Percentiles rank a stretch among this genome's conserved stretches.
These are phyloP conservation scores for Schoenoplectus triqueter DNA, from an alignment of 202 grass and related monocot species.

Conservation along the genomic window DNA sequence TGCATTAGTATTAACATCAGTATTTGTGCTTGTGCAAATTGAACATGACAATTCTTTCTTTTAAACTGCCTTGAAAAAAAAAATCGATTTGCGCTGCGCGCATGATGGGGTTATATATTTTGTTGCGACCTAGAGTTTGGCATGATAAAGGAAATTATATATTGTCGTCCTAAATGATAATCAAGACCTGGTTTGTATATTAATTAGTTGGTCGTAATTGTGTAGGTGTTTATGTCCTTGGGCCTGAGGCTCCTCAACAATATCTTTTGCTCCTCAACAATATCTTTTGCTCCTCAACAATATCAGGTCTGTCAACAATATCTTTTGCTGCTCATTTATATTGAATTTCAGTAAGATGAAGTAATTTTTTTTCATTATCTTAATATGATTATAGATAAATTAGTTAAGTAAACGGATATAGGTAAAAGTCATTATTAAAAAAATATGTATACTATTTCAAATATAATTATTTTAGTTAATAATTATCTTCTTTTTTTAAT, in stretches of 20 bases:
- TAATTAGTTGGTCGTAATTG: background rate
- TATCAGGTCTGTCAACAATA: no score
- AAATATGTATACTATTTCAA: no score
- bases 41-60: slow-evolving; percentile 4
- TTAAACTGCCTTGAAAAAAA: background rate
- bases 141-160: background rate
- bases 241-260: background rate
- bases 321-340: no score
- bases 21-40: background rate
- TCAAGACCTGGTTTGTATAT: background rate
- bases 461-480: no score
- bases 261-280: no score
- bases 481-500: no score
- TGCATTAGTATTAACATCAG: background rate
- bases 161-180: background rate
- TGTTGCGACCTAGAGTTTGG: background rate
- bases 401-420: no score
- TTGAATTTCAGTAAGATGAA: no score
- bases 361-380: no score
- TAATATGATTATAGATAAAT: no score
- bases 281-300: no score
- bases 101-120: background rate
- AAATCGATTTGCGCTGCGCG: background rate
- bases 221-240: background rate
- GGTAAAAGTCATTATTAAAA: no score